Base-by-base conservation (phyloP, 2,329 filamentous ascomycete species). In the Diaporthe helianthi region DNA sequence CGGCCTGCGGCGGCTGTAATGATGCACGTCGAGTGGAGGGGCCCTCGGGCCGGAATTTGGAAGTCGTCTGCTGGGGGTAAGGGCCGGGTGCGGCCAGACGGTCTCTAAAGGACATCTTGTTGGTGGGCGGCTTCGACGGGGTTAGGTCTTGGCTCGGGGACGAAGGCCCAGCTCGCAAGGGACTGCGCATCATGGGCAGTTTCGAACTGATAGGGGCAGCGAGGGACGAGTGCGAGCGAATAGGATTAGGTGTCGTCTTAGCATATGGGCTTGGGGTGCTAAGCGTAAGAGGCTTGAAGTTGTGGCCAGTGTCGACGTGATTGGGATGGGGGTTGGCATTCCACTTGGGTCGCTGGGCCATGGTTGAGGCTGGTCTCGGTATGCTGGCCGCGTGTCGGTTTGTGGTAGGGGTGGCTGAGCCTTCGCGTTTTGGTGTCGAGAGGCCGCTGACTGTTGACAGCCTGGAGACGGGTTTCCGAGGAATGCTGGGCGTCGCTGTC, bases 321-420 rank as follows among this genome's bases (percentile, higher is more conserved):
- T 81, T 81, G 5, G 87, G 86, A 74, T 91, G 93, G 7, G 89
- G 87, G 36, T 89, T 92, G 13, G 75, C 76, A 76, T 90, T 95
- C 93, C 93, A 96, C 69, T 89, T 86, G 4, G 93, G 93, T 63
- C 91, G 88, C 68, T 86, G 83, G 69, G 86, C 77, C 41, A 84
- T 73, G 13, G 82, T 83, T 2, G 83, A 81, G 47, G 81, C 76
- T 68, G 86, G 81, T 63, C 85, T 82, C 67, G 84, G 77, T 60
- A 81, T 75, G 67, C 75, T 78, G 67, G 74, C 76, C 41, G 61
- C 69, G 55, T 31, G 24, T 75, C 79, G 73, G 79, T 81, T 74
- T 69, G 77, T 74, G 72, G 80, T 85, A 6, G 86, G 85, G 0
- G 87, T 88, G 13, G 84, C 82, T 10, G 87, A 84, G 26, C 80